Evolutionary conservation across 306 rosid genomes (phyloP).

Genomic region (Cucurbita ficifolia): DNA sequence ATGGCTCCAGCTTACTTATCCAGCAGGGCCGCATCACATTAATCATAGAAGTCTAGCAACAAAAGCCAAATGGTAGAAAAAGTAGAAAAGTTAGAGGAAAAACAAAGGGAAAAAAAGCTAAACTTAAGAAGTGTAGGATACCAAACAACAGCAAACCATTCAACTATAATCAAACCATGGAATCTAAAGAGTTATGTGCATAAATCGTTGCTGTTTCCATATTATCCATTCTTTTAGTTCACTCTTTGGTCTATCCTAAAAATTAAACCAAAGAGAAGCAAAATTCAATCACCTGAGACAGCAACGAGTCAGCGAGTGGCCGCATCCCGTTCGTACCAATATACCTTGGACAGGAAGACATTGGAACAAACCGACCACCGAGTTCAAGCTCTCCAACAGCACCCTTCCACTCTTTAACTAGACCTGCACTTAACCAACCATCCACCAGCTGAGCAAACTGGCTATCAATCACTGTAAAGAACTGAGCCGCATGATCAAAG

Average conservation of each 20-base stretch:
- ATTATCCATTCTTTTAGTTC: too few relatives aligned
- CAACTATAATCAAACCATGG: neutral
- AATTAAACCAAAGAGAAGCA: too few relatives aligned
- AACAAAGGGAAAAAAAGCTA: neutral
- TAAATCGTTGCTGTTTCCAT: neutral
- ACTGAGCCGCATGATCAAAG: constrained; percentile 92
- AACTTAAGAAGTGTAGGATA: neutral
- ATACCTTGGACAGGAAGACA: constrained; percentile 46
- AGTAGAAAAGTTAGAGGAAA: neutral
- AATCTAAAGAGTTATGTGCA: neutral
- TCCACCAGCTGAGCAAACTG: constrained; percentile 43
- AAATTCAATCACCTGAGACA: constrained; percentile 38
- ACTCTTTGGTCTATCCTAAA: too few relatives aligned
- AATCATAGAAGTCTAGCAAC: constrained; percentile 41
- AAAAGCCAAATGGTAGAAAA: neutral
- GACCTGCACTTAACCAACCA: constrained; percentile 56
- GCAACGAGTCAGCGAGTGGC: constrained; percentile 60
- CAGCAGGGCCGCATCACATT: constrained; percentile 73
- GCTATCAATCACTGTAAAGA: constrained; percentile 56
- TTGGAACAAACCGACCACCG: constrained; percentile 60
- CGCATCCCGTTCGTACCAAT: constrained; percentile 70
- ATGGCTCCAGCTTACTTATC: constrained; percentile 83
- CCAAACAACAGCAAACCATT: neutral
- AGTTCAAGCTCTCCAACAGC: constrained; percentile 55
- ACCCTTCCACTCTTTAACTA: constrained; percentile 64